phyloP scores from a whole-genome alignment of 495 filamentous ascomycete genomes.

The Aspergillus diversus region DNA sequence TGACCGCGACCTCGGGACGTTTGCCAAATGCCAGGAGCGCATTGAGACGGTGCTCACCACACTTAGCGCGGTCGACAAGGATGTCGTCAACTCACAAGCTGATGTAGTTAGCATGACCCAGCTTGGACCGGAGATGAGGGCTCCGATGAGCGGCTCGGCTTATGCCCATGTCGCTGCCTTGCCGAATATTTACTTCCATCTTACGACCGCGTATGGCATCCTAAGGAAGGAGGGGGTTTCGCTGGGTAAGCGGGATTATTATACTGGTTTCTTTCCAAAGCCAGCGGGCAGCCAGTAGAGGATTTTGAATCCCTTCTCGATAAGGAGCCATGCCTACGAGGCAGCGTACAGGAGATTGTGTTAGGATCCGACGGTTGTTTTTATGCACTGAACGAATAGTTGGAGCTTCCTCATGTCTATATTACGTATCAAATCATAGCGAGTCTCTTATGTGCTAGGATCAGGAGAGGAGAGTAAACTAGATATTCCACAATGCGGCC shows the following conservation, averaged over 20 bases:
- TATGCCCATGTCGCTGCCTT: constrained; percentile 46
- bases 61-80: constrained; percentile 43
- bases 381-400: too few species aligned
- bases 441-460: background rate
- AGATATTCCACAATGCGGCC: background rate
- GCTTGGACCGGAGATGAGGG: constrained; percentile 16
- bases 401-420: too few species aligned
- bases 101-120: constrained; percentile 23
- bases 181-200: constrained; percentile 66
- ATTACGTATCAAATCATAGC: too few species aligned
- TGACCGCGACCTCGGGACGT: constrained; percentile 40
- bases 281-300: constrained; percentile 3
- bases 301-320: background rate
- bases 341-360: too few species aligned
- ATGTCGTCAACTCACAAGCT: constrained; percentile 34
- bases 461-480: background rate
- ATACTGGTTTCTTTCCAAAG: constrained; percentile 25
- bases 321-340: background rate
- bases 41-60: constrained; percentile 43
- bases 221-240: constrained; percentile 58
- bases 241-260: constrained; percentile 57
- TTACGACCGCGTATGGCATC: constrained; percentile 59
- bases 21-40: constrained; percentile 44
- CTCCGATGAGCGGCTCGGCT: constrained; percentile 23
- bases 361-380: too few species aligned